Evolutionary conservation across 257 asterid genomes (phyloP), one percentile per base, ranked within the genome.

Genomic region (Paulownia fortunei): DNA sequence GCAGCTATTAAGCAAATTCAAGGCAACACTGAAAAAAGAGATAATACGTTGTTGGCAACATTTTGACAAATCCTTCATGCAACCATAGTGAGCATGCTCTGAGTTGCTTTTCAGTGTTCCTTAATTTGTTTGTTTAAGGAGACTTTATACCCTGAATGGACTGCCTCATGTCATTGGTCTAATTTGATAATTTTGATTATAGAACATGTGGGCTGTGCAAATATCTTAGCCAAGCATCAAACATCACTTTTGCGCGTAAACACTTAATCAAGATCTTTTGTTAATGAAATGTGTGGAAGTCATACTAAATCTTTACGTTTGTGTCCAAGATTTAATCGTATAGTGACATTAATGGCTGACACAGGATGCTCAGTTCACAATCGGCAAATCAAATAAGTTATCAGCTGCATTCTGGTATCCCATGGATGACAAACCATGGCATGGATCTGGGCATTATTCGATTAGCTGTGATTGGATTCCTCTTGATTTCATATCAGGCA

Each of bases 381-480:
- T 89, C 0, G 94, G 94, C 4, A 74, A 78, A 74, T 30, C 92
- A 36, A 89, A 60, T 69, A 86, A 81, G 72, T 46, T 87, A 27
- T 86, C 94, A 1, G 90, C 80, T 59, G 94, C 94, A 49, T 86
- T 89, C 73, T 89, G 94, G 94, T 87, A 89, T 71, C 94, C 94
- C 0, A 71, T 70, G 66, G 86, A 86, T 23, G 88, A 87, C 65
- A 77, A 84, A 37, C 85, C 90, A 34, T 89, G 94, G 94, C 90
- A 85, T 18, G 91, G 89, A n/a, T 87, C 94, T 2, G 90, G 78
- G 16, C 94, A 89, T 30, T 89, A 85, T 70, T 83, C 94, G 15
- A 77, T 81, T 18, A 84, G 86, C 86, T 89, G 94, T 51, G 89
- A 87, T 55, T 89, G 94, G 94, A 81, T 89, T 60, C 47, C 59